Percentiles rank a stretch among this genome's conserved stretches.
Conservation (phyloP, 1,284 basidiomycete species). For the Melampsora americana region DNA sequence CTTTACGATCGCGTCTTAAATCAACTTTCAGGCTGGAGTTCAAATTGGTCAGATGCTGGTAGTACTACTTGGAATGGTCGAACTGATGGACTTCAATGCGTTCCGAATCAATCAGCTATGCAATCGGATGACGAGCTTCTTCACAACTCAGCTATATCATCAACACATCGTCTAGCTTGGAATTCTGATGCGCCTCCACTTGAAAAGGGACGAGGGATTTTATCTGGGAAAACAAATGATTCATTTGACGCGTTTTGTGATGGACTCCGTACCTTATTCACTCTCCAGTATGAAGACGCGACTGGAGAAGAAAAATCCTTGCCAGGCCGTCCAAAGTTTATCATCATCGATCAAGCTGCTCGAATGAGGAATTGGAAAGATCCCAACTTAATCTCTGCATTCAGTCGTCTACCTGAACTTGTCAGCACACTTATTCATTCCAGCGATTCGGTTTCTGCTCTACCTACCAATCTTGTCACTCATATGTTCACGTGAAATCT, state of each 20-base stretch:
- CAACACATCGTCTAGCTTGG: conserved; percentile 4
- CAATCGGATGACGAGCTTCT: neutral
- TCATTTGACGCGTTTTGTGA: conserved; percentile 33
- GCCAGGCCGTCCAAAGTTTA: conserved; percentile 12
- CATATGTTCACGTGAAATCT: neutral
- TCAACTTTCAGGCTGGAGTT: conserved; percentile 28
- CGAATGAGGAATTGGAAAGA: conserved; percentile 24
- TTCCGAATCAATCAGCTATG: neutral
- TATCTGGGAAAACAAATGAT: conserved; percentile 12
- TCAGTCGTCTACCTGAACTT: conserved; percentile 26
- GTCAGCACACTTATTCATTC: neutral
- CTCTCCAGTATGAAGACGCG: neutral
- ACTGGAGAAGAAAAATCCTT: neutral
- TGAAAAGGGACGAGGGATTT: conserved; percentile 4
- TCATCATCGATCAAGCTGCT: conserved; percentile 25
- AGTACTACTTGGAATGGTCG: conserved; percentile 27
- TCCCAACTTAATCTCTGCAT: neutral
- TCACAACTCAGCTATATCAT: neutral
- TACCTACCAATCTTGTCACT: neutral
- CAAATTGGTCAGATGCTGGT: neutral
- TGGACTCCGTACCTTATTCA: conserved; percentile 24
- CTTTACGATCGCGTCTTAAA: conserved; percentile 21
- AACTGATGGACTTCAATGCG: neutral
- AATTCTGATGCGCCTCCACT: neutral
- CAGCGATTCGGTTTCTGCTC: neutral